Evolutionary conservation across 2,329 filamentous ascomycete species (phyloP).

Genomic region (Triangularia verruculosa): DNA sequence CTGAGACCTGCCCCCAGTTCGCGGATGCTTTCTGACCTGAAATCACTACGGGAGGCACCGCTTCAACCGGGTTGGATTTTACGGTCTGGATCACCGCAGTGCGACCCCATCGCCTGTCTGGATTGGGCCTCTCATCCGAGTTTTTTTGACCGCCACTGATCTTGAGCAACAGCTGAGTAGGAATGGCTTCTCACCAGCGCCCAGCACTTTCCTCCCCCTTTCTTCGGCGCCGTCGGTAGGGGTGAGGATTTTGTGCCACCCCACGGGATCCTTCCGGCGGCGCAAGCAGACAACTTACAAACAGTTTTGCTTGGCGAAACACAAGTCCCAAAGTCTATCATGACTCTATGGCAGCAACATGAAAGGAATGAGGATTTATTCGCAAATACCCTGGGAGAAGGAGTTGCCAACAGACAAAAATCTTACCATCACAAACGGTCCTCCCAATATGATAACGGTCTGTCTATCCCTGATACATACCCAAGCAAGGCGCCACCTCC

Average conservation of each 20-base stretch:
- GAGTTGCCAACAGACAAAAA: neutral
- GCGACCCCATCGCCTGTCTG: neutral
- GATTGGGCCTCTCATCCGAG: neutral
- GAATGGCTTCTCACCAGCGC: neutral
- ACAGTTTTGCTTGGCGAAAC: conserved; percentile 1
- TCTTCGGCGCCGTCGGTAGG: neutral
- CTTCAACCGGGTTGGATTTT: neutral
- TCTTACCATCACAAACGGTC: neutral
- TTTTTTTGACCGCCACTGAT: neutral
- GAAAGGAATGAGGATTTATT: neutral
- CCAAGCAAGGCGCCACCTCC: neutral
- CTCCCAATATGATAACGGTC: neutral
- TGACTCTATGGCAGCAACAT: neutral
- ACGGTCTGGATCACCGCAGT: neutral
- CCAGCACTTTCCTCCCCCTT: neutral
- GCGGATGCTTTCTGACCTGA: neutral
- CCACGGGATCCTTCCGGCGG: neutral
- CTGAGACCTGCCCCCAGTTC: neutral
- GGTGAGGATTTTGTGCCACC: neutral
- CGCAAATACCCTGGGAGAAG: neutral
- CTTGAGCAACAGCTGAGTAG: neutral
- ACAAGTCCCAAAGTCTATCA: conserved; percentile 5
- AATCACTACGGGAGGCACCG: neutral
- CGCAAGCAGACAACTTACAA: neutral
- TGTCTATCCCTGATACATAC: neutral